Conservation (phyloP, 176 grass and related monocot genomes). For the Dendrocalamus sinicus region DNA sequence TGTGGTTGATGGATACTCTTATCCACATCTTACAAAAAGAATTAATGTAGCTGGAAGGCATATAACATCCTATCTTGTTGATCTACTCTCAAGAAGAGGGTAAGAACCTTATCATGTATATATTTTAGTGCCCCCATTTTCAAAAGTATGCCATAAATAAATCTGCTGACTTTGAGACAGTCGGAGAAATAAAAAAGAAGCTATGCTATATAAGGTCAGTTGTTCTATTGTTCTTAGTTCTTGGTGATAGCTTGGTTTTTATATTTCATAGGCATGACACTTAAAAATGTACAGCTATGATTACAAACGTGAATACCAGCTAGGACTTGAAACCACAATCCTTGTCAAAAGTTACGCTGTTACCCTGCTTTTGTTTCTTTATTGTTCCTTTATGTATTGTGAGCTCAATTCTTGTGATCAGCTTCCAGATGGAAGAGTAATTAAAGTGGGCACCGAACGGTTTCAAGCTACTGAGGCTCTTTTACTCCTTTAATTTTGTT, state of each 20-base stretch:
- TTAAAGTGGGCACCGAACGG: constrained; percentile 95
- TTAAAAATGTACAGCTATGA: constrained; percentile 74
- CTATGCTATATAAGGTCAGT: constrained; percentile 87
- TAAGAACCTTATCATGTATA: constrained; percentile 46
- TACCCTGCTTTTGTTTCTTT: constrained; percentile 29
- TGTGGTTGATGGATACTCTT: constrained; percentile 97
- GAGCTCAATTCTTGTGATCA: constrained; percentile 61
- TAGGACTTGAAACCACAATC: constrained; percentile 97
- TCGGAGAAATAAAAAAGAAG: constrained; percentile 95
- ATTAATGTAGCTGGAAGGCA: constrained; percentile 99
- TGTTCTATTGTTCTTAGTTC: constrained; percentile 14
- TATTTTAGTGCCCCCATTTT: constrained; percentile 18
- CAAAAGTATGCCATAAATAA: constrained; percentile 95
- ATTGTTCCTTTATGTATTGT: constrained; percentile 14
- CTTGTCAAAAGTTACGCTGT: constrained; percentile 96
- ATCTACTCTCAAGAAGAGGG: constrained; percentile 97
- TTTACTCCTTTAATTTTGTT: constrained; percentile 81
- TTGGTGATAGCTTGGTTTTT: constrained; percentile 21
- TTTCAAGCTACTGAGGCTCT: constrained; percentile 98
- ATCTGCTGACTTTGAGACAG: constrained; percentile 96
- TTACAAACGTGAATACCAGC: constrained; percentile 94
- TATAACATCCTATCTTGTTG: constrained; percentile 97
- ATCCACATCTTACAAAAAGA: constrained; percentile 94
- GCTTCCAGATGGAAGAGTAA: constrained; percentile 99
- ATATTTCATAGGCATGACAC: constrained; percentile 26